These are phyloP conservation scores for Tricholoma furcatifolium DNA, from an alignment of 768 basidiomycete species.

Conservation along the genomic window DNA sequence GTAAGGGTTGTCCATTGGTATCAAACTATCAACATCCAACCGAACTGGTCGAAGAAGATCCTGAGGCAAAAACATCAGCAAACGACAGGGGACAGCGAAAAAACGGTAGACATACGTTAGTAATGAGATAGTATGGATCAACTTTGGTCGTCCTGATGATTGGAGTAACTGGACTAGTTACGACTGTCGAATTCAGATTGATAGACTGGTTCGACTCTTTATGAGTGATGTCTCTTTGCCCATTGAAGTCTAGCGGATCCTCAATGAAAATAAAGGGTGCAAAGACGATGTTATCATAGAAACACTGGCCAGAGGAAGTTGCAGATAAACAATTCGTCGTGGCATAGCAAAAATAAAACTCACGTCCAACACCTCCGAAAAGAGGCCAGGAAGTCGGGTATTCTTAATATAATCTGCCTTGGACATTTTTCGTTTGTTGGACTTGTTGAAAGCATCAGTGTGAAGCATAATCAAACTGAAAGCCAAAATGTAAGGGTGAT, in stretches of 20 bases:
- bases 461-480: constrained; percentile 99
- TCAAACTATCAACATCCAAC: constrained; percentile 56
- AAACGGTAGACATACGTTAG: constrained; percentile 45
- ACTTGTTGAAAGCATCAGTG: constrained; percentile 97
- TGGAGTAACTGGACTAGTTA: constrained; percentile 29
- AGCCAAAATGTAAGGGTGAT: constrained; percentile 93
- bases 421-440: constrained; percentile 97
- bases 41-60: constrained; percentile 68
- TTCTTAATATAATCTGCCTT: constrained; percentile 94
- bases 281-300: constrained; percentile 95
- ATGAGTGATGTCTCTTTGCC: constrained; percentile 44
- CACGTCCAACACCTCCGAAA: constrained; percentile 84
- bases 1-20: constrained; percentile 66
- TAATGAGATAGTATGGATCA: constrained; percentile 91
- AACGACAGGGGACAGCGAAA: neutral
- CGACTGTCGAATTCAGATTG: constrained; percentile 13
- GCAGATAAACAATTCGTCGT: constrained; percentile 2
- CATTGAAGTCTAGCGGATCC: constrained; percentile 74
- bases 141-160: constrained; percentile 61
- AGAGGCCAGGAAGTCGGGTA: constrained; percentile 81
- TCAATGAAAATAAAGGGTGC: constrained; percentile 97
- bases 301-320: constrained; percentile 55
- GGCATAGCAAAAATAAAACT: constrained; percentile 23
- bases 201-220: constrained; percentile 32
- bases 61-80: constrained; percentile 21